Evolutionary conservation across 169 alveolate genomes (phyloP), one percentile per base, ranked within the genome.

Genomic region (Eimeria praecox): DNA sequence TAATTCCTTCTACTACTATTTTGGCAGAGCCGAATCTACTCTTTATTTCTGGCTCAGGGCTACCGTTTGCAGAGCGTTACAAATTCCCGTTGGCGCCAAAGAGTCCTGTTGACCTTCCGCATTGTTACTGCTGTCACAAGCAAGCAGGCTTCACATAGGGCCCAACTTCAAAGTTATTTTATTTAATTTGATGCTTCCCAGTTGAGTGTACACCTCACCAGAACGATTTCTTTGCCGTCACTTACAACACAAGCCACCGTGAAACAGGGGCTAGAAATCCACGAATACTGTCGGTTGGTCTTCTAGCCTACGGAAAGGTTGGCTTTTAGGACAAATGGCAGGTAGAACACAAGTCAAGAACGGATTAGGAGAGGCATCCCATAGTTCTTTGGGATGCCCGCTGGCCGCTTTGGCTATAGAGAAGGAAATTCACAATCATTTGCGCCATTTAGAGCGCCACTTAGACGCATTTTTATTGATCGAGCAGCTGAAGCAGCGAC

Each of bases 371-470:
- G 46, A 30, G 80, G 49, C 18, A 9, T n/a, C 80, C n/a, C 80
- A 69, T 33, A 69, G 46, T 33, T 3, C 46, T 12, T 10, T 69
- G 46, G 80, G 80, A 35, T 69, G 80, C 14, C 80, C 49, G 80
- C 80, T 69, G 80, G n/a, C 80, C 49, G n/a, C 80, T 16, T 69
- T 69, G 24, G 80, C 12, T 5, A n/a, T 69, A 69, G 80, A 69
- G 33, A 83, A 83, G 30, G 91, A 49, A 46, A 83, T 83, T 16
- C 91, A 83, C 71, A 54, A 83, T 33, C 49, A 54, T 18, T 83
- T 83, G 91, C 75, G 91, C 30, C 66, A 35, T 33, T 83, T 83
- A 83, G 91, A 83, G 71, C 91, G 91, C 75, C 91, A 83, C 71
- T 54, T 83, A 59, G 91, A 83, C 35, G 91, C 91, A 20, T 83